These are phyloP conservation scores for Metschnikowia orientalis DNA, from an alignment of 805 yeast species.

Conservation along the genomic window DNA sequence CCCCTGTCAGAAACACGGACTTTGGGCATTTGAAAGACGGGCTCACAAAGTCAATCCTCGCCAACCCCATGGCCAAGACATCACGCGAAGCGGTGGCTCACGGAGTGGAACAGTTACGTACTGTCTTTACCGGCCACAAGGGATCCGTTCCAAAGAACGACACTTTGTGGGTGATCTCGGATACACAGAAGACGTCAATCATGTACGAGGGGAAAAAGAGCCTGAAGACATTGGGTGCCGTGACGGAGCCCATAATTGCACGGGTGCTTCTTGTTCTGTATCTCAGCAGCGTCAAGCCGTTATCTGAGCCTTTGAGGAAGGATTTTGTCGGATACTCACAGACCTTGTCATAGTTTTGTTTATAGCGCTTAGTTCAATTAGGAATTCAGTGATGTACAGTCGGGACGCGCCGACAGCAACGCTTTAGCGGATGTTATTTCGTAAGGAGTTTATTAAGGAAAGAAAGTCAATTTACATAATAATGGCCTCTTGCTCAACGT, in stretches of 20 bases:
- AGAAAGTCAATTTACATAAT: no score
- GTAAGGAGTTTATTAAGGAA: no score
- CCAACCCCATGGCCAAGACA: constrained; percentile 55
- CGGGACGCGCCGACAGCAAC: no score
- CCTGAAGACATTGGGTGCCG: constrained; percentile 47
- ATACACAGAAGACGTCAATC: constrained; percentile 8
- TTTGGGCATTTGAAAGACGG: constrained; percentile 89
- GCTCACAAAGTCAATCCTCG: constrained; percentile 70
- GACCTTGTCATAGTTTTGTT: no score
- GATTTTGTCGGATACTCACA: constrained; percentile 27
- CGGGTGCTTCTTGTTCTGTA: constrained; percentile 72
- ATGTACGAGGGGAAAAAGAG: constrained; percentile 14
- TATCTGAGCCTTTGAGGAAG: constrained; percentile 51
- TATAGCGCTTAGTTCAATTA: no score
- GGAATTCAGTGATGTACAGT: no score
- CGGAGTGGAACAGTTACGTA: constrained; percentile 67
- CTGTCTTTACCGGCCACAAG: constrained; percentile 52
- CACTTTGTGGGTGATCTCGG: constrained; percentile 48
- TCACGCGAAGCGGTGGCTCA: constrained; percentile 36
- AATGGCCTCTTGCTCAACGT: constrained; percentile 96
- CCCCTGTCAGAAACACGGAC: constrained; percentile 88
- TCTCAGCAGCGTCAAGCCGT: constrained; percentile 63
- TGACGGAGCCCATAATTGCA: constrained; percentile 58
- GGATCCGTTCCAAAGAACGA: constrained; percentile 77
- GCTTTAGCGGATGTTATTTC: no score